Evolutionary conservation across 495 filamentous ascomycete genomes (phyloP).

Genomic region (Penicillium riverlandense): DNA sequence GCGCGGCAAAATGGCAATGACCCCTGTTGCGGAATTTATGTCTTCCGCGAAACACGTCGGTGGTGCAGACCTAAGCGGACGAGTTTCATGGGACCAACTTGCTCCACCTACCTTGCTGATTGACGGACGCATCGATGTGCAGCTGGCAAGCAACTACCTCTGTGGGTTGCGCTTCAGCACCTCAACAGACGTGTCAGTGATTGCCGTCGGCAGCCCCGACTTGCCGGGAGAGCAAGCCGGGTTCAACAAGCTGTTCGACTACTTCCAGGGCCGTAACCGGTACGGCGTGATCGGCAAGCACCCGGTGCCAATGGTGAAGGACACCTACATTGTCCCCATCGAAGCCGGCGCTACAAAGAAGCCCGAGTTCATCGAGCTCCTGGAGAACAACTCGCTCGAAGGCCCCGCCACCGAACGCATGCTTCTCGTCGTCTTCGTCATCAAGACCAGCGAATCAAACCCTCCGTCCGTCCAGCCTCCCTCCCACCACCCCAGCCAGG

Average conservation of each 20-base stretch:
- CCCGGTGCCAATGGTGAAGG: slow-evolving; percentile 57
- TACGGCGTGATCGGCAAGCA: slow-evolving; percentile 79
- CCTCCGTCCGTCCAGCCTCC: slow-evolving; percentile 38
- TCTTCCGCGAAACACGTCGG: slow-evolving; percentile 77
- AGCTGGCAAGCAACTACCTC: slow-evolving; percentile 80
- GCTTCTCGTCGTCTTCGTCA: slow-evolving; percentile 71
- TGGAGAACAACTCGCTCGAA: slow-evolving; percentile 67
- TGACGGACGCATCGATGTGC: slow-evolving; percentile 74
- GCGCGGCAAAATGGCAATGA: slow-evolving; percentile 76
- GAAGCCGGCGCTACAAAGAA: slow-evolving; percentile 48
- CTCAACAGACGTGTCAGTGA: slow-evolving; percentile 65
- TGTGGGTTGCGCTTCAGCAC: slow-evolving; percentile 68
- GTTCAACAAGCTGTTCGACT: slow-evolving; percentile 67
- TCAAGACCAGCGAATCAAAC: slow-evolving; percentile 44
- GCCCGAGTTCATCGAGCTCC: slow-evolving; percentile 69
- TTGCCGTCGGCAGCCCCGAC: slow-evolving; percentile 55
- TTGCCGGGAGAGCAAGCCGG: slow-evolving; percentile 39
- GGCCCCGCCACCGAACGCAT: slow-evolving; percentile 57
- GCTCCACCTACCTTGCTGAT: slow-evolving; percentile 62
- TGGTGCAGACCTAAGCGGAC: slow-evolving; percentile 60
- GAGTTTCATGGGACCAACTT: slow-evolving; percentile 61
- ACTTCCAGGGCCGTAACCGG: slow-evolving; percentile 66
- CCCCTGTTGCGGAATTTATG: slow-evolving; percentile 61
- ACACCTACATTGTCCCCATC: slow-evolving; percentile 74
- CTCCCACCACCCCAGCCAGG: slow-evolving; percentile 34